Evolutionary conservation across 176 grass and related monocot species (phyloP), one percentile per base, ranked within the genome.

Genomic region (Zea luxurians): DNA sequence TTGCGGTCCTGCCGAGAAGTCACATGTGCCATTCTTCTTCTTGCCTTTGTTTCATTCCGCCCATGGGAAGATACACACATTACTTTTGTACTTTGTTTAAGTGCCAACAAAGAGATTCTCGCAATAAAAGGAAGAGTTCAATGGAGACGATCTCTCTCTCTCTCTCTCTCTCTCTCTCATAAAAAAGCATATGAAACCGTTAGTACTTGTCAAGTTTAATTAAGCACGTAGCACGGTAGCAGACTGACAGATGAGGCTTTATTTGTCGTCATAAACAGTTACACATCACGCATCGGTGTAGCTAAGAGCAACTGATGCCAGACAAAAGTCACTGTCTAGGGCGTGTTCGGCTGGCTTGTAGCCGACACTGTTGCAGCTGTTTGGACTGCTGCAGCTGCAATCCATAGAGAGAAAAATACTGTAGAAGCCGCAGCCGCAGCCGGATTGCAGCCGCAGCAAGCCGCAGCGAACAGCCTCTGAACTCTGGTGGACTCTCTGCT

Each of bases 241-340:
- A 16, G 34, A 3, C 18, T 34, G 43, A 61, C 16, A 41, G 7
- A 54, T 71, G 59, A 64, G 45, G 50, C 61, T 77, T 77, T 61
- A 77, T 50, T n/a, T 50, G 34, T 6, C 34, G 61, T 78, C 27
- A 50, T 38, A 78, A 52, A 78, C 75, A 78, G 75, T 78, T 78
- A 50, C 34, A 52, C 46, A 37, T 65, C 75, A 52, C 34, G 34
- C 60, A 50, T 78, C 75, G 5, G 27, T 13, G 15, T 65, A 40
- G 60, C 45, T 50, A 64, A 50, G 34, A 65, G 4, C 10, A 40
- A 63, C 59, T 8, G 20, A 47, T 45, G 40, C 12, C 11, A 6
- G 73, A 17, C 18, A 3, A 34, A 3, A 34, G 41, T 76, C 57
- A 2, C 40, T 62, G 7, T 76, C 73, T 46, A n/a, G n/a, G n/a